Percentiles rank a stretch among this genome's conserved stretches.
Evolutionary conservation across 2,329 filamentous ascomycete species (phyloP).

Genomic region (Zymoseptoria tritici): DNA sequence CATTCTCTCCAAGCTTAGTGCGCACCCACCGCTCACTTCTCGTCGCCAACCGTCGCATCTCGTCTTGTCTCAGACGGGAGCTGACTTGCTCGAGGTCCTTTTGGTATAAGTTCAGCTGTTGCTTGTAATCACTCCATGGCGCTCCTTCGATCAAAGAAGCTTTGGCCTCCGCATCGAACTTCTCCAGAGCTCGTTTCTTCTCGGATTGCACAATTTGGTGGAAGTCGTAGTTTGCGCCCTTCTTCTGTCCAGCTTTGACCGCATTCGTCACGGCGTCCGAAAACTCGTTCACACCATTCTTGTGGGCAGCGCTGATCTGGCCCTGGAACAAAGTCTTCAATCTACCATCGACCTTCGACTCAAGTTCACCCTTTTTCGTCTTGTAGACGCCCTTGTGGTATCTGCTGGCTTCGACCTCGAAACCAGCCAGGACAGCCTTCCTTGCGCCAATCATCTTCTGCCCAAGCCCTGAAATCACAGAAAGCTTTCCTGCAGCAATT

Average conservation of each 20-base stretch:
- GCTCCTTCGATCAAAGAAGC: constrained; percentile 70
- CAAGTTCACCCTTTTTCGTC: constrained; percentile 76
- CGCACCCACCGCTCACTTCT: constrained; percentile 91
- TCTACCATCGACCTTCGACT: constrained; percentile 77
- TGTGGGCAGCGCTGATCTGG: constrained; percentile 85
- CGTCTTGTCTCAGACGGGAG: constrained; percentile 76
- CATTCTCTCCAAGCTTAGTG: constrained; percentile 74
- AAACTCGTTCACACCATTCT: constrained; percentile 75
- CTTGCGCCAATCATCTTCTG: constrained; percentile 64
- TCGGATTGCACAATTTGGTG: constrained; percentile 83
- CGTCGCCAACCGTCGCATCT: constrained; percentile 87
- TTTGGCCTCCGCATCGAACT: constrained; percentile 69
- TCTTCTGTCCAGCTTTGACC: constrained; percentile 89
- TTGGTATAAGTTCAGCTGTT: constrained; percentile 71
- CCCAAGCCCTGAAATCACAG: constrained; percentile 69
- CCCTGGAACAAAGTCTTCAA: constrained; percentile 81
- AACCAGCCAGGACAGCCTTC: constrained; percentile 67
- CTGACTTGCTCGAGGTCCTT: constrained; percentile 90
- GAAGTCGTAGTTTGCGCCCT: constrained; percentile 85
- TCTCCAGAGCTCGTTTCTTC: constrained; percentile 65
- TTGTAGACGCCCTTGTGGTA: constrained; percentile 96
- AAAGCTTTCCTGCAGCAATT: constrained; percentile 61
- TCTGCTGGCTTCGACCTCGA: constrained; percentile 81
- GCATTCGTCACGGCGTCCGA: constrained; percentile 77
- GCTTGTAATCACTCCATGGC: constrained; percentile 77